These are phyloP conservation scores for Hypoxylon fuscum DNA, from an alignment of 495 filamentous ascomycete species.

Conservation along the genomic window DNA sequence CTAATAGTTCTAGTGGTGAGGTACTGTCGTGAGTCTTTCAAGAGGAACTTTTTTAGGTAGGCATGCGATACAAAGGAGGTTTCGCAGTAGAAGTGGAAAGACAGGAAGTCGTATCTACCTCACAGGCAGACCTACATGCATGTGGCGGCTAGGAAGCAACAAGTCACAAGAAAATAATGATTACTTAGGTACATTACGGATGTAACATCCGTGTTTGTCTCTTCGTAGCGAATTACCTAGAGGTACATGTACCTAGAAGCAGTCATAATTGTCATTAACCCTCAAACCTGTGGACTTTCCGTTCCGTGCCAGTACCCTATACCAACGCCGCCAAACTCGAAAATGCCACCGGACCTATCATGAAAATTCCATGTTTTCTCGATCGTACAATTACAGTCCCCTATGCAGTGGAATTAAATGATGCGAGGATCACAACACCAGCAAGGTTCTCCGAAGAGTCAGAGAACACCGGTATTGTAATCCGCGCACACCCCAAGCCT, in stretches of 20 bases:
- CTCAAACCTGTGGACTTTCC: slow-evolving; percentile 19
- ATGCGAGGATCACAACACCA: background rate
- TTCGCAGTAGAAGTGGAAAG: background rate
- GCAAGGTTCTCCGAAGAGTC: background rate
- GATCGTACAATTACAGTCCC: slow-evolving; percentile 13
- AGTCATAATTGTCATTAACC: slow-evolving; percentile 33
- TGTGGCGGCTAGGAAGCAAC: background rate
- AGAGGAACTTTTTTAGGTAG: background rate
- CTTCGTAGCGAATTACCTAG: no score
- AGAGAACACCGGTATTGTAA: background rate
- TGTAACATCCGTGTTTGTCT: background rate
- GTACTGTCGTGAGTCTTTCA: background rate
- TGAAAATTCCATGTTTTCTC: slow-evolving; percentile 6
- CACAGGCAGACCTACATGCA: no score
- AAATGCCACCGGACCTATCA: slow-evolving; percentile 7
- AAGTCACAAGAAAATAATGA: background rate
- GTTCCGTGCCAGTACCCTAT: slow-evolving; percentile 3
- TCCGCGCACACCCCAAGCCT: slow-evolving; percentile 8
- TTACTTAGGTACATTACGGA: background rate
- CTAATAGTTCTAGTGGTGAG: background rate
- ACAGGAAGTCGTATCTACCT: background rate
- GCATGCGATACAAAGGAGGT: background rate
- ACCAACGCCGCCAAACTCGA: slow-evolving; percentile 15
- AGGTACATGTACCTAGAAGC: slow-evolving; percentile 4
- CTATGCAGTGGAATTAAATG: slow-evolving; percentile 19